Evolutionary conservation across 257 asterid species (phyloP).

Genomic region (Solanum pinnatisectum): DNA sequence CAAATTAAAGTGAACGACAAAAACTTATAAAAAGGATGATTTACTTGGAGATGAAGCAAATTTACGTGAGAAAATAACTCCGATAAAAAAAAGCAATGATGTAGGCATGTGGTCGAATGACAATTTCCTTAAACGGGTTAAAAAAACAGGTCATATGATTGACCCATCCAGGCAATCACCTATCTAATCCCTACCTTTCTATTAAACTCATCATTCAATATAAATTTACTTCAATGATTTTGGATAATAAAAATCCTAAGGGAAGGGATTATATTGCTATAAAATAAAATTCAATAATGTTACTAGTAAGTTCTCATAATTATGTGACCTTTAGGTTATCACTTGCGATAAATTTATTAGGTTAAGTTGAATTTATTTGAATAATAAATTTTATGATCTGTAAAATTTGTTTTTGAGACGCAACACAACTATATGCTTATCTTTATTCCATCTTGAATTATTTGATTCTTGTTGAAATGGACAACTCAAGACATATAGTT

Average conservation of each 20-base stretch:
- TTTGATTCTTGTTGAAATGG: not conserved
- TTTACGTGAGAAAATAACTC: not conserved
- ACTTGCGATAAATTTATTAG: not conserved
- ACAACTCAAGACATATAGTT: not conserved
- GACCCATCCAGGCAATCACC: not conserved
- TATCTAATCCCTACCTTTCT: not conserved
- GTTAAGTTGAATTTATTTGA: not conserved
- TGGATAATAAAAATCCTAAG: not conserved
- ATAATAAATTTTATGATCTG: not conserved
- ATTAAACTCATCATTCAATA: not conserved
- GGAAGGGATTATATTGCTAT: not conserved
- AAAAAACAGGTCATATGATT: not conserved
- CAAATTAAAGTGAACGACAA: no score
- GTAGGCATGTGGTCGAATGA: not conserved
- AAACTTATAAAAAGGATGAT: not conserved
- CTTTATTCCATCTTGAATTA: not conserved
- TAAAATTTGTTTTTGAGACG: not conserved
- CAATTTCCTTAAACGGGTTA: not conserved
- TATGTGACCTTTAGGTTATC: no score
- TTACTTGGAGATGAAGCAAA: not conserved
- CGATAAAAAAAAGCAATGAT: not conserved
- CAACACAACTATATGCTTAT: not conserved
- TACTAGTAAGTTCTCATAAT: no score
- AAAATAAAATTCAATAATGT: no score
- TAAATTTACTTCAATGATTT: no score